Base-by-base conservation (phyloP, 2,329 filamentous ascomycete species). In the Penicillium sp. region DNA sequence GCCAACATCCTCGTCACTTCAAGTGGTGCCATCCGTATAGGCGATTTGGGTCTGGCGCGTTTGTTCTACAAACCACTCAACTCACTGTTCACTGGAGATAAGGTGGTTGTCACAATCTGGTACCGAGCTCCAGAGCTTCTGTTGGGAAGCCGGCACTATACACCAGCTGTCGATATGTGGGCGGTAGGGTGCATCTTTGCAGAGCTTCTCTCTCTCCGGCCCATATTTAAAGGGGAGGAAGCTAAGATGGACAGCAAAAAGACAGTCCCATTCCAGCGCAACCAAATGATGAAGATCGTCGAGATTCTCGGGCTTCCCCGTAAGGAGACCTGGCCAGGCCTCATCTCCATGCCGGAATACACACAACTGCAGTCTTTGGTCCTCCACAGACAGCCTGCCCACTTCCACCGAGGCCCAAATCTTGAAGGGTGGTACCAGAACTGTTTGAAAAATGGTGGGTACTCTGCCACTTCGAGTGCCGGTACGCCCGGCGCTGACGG, bases 211-310 rank as follows among this genome's bases (percentile, higher is more conserved):
- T 92, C 89, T 1, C 76, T 99, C 3, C 82, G 92, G 1, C 94
- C 94, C 0, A 97, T 99, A 48, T 99, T 99, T 73, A 99, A 99
- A 69, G 94, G 94, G 0, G 94, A 99, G 67, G 94, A 99, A 73
- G 94, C 94, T 14, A 99, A 99, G 75, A 96, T 97, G 88, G 94
- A 99, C 72, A 89, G 84, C 63, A 99, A 99, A 74, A 97, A 97
- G 75, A 94, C 89, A 0, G 92, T 97, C 0, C 94, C 94, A 0
- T 99, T 99, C 63, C 94, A 99, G 72, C 84, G 92, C 13, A 96
- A 96, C 65, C 94, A 99, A 75, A 97, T 99, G 92, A 90, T 94
- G 67, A 96, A 96, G 74, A 99, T 99, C 63, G 90, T 96, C 33
- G 94, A 99, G 67, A 91, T 99, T 56, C 87, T 99, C 77, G 94